phyloP scores from a whole-genome alignment of 768 basidiomycete species.

The Coprinopsis cinerea region DNA sequence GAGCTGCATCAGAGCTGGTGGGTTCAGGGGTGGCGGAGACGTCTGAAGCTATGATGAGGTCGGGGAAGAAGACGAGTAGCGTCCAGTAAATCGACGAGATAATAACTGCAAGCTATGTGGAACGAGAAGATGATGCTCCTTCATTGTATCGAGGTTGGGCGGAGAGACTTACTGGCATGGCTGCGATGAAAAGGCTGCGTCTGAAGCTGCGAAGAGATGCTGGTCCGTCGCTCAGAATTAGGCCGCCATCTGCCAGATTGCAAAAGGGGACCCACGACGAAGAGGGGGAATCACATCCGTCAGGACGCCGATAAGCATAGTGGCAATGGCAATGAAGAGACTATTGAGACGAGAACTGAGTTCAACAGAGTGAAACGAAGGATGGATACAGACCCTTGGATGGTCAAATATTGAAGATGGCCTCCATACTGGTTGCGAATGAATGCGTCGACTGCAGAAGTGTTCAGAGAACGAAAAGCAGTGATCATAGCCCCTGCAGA shows the following conservation, averaged over 20 bases:
- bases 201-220: slow-evolving; percentile 38
- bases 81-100: slow-evolving; percentile 63
- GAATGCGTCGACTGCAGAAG: slow-evolving; percentile 23
- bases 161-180: slow-evolving; percentile 50
- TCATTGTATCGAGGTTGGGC: neutral
- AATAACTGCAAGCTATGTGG: slow-evolving; percentile 28
- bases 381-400: slow-evolving; percentile 54
- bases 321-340: slow-evolving; percentile 29
- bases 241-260: neutral
- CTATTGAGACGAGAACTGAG: slow-evolving; percentile 17
- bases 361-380: neutral
- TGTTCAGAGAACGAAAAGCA: slow-evolving; percentile 26
- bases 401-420: slow-evolving; percentile 68
- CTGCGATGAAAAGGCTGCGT: slow-evolving; percentile 52
- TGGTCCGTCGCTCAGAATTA: slow-evolving; percentile 17
- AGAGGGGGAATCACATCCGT: slow-evolving; percentile 27
- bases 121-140: neutral
- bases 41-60: slow-evolving; percentile 43
- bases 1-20: slow-evolving; percentile 25
- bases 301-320: slow-evolving; percentile 29
- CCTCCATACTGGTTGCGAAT: slow-evolving; percentile 52
- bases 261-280: slow-evolving; percentile 17
- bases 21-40: slow-evolving; percentile 13
- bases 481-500: slow-evolving; percentile 30
- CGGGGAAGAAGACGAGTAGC: slow-evolving; percentile 48